These are phyloP conservation scores for Colletotrichum shisoi DNA, from an alignment of 2,329 filamentous ascomycete species.

Conservation along the genomic window DNA sequence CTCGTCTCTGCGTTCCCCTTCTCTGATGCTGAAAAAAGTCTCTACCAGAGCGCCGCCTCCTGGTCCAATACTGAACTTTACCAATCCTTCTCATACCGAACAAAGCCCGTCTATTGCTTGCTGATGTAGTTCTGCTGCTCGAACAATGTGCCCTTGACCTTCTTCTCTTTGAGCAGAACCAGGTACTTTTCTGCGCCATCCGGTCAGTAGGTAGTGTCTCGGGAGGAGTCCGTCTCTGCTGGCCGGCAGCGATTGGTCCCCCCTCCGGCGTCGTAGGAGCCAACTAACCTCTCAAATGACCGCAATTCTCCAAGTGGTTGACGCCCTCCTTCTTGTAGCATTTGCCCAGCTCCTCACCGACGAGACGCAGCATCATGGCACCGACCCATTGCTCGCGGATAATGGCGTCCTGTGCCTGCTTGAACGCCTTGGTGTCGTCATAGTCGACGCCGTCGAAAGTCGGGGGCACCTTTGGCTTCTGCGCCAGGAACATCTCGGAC, in stretches of 20 bases:
- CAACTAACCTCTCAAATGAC: slow-evolving; percentile 76
- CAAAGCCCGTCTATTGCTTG: slow-evolving; percentile 51
- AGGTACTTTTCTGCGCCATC: slow-evolving; percentile 74
- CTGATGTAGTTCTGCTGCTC: slow-evolving; percentile 78
- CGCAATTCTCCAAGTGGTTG: slow-evolving; percentile 89
- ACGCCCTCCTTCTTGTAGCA: slow-evolving; percentile 86
- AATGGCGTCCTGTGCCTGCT: slow-evolving; percentile 82
- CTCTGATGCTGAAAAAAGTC: slow-evolving; percentile 17
- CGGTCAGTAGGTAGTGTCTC: slow-evolving; percentile 25
- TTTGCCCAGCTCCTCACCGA: slow-evolving; percentile 83
- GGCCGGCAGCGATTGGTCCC: not conserved
- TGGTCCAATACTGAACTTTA: slow-evolving; percentile 6
- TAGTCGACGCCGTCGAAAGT: slow-evolving; percentile 89
- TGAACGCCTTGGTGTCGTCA: slow-evolving; percentile 80
- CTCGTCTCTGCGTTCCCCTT: slow-evolving; percentile 18
- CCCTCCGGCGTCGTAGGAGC: not conserved
- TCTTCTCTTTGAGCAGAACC: slow-evolving; percentile 76
- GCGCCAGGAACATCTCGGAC: slow-evolving; percentile 80
- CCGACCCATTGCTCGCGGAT: slow-evolving; percentile 88
- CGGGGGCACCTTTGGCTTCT: slow-evolving; percentile 82
- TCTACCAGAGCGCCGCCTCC: slow-evolving; percentile 22
- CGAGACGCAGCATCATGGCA: slow-evolving; percentile 86
- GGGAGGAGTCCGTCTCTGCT: not conserved
- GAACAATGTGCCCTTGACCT: slow-evolving; percentile 81
- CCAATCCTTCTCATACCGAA: slow-evolving; percentile 36